These are phyloP conservation scores for Fagus crenata DNA, from an alignment of 306 rosid genomes.

Conservation along the genomic window DNA sequence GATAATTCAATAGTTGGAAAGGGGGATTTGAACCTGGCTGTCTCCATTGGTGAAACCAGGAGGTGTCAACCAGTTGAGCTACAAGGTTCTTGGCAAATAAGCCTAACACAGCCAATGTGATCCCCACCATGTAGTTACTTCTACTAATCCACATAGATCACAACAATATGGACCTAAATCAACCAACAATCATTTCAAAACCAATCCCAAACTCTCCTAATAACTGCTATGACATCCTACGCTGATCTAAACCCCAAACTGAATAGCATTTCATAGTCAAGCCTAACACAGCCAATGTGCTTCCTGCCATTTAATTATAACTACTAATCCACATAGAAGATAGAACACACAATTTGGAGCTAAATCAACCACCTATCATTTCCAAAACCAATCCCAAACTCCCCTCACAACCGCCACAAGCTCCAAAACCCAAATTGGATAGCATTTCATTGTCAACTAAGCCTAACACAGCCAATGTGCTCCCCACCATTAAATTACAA, in stretches of 20 bases:
- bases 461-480: too few species aligned
- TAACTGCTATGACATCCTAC: too few species aligned
- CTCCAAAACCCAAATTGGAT: background rate
- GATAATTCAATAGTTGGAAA: too few species aligned
- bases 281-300: background rate
- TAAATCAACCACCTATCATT: background rate
- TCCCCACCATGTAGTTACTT: too few species aligned
- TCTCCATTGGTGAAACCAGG: too few species aligned
- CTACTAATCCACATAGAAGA: background rate
- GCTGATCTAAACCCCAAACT: background rate
- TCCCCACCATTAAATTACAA: background rate
- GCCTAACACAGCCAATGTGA: too few species aligned
- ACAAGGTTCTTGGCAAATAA: too few species aligned
- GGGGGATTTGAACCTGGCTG: too few species aligned
- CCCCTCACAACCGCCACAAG: background rate
- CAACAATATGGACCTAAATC: background rate
- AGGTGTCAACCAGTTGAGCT: too few species aligned
- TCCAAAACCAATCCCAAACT: background rate
- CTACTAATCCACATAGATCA: background rate
- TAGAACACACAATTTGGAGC: background rate
- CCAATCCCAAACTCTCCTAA: too few species aligned
- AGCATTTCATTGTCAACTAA: background rate
- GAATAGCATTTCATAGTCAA: background rate
- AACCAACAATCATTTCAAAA: too few species aligned
- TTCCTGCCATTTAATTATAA: background rate